Conservation (phyloP, 1,284 basidiomycete species). For the Ustilago vetiveriae region DNA sequence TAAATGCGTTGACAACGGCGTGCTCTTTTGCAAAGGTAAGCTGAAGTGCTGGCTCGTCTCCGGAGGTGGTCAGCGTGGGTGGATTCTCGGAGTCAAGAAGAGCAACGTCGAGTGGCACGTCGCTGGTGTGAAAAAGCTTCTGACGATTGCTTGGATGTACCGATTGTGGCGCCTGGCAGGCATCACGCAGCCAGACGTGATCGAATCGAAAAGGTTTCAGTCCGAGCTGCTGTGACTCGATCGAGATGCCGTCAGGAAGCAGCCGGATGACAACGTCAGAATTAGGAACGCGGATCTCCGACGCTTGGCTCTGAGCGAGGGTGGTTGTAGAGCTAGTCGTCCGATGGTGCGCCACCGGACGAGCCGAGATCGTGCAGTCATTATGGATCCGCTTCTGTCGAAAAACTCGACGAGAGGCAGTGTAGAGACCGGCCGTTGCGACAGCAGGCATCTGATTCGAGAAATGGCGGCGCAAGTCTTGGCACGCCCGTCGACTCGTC, state of each 20-base stretch:
- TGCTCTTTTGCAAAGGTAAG: slow-evolving; percentile 43
- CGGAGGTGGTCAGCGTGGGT: slow-evolving; percentile 27
- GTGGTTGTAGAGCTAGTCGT: slow-evolving; percentile 4
- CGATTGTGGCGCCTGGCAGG: slow-evolving; percentile 72
- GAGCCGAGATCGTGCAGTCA: not conserved
- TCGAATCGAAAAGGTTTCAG: slow-evolving; percentile 54
- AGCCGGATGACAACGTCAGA: slow-evolving; percentile 39
- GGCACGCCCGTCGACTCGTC: slow-evolving; percentile 5
- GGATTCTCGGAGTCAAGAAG: slow-evolving; percentile 69
- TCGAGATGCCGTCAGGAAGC: slow-evolving; percentile 35
- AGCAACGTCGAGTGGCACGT: slow-evolving; percentile 67
- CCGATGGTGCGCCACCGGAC: not conserved
- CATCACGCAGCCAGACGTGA: slow-evolving; percentile 71
- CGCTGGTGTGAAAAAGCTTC: slow-evolving; percentile 77
- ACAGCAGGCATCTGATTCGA: slow-evolving; percentile 16
- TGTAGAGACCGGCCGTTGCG: slow-evolving; percentile 28
- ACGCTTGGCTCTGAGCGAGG: not conserved
- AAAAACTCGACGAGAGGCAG: slow-evolving; percentile 4
- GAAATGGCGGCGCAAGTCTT: slow-evolving; percentile 19
- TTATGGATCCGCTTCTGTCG: not conserved
- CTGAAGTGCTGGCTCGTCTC: slow-evolving; percentile 31
- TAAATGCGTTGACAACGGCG: slow-evolving; percentile 57
- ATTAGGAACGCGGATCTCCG: slow-evolving; percentile 19
- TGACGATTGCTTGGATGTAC: slow-evolving; percentile 80
- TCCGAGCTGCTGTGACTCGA: slow-evolving; percentile 63